These are phyloP conservation scores for Neurospora tetraspora DNA, from an alignment of 495 filamentous ascomycete genomes.

Conservation along the genomic window DNA sequence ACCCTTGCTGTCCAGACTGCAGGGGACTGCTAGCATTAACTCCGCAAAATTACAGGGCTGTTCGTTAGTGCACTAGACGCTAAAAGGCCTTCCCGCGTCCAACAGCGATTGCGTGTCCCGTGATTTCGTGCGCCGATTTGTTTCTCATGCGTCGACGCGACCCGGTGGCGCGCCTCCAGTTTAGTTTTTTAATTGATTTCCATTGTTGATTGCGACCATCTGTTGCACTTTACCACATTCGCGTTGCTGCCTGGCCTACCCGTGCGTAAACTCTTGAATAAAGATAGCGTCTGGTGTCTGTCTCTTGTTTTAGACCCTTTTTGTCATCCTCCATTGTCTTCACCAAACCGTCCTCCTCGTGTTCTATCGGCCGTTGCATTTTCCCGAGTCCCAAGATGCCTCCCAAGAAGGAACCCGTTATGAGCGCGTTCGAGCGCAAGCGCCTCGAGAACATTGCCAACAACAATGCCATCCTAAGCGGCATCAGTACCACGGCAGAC, in stretches of 20 bases:
- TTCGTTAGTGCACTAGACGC: background rate
- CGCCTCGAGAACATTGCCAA: slow-evolving; percentile 45
- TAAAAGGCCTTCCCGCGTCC: background rate
- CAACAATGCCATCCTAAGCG: slow-evolving; percentile 43
- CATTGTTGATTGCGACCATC: background rate
- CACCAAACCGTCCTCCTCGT: background rate
- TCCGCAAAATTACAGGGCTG: background rate
- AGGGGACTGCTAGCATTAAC: background rate
- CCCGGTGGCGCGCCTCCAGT: background rate
- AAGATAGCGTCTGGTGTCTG: background rate
- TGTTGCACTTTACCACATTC: background rate
- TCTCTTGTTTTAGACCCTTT: background rate
- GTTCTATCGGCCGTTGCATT: background rate
- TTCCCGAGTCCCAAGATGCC: slow-evolving; percentile 9
- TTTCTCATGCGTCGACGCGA: background rate
- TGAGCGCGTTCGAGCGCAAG: slow-evolving; percentile 45
- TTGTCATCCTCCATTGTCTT: background rate
- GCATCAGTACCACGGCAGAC: slow-evolving; percentile 22
- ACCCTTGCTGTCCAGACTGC: background rate
- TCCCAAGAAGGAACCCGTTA: slow-evolving; percentile 19
- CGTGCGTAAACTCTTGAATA: background rate
- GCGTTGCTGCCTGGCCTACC: background rate
- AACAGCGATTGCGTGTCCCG: background rate
- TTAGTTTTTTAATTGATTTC: background rate
- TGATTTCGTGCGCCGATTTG: background rate